Evolutionary conservation across 306 rosid species (phyloP), one percentile per base, ranked within the genome.

Genomic region (Dalbergia cochinchinensis): DNA sequence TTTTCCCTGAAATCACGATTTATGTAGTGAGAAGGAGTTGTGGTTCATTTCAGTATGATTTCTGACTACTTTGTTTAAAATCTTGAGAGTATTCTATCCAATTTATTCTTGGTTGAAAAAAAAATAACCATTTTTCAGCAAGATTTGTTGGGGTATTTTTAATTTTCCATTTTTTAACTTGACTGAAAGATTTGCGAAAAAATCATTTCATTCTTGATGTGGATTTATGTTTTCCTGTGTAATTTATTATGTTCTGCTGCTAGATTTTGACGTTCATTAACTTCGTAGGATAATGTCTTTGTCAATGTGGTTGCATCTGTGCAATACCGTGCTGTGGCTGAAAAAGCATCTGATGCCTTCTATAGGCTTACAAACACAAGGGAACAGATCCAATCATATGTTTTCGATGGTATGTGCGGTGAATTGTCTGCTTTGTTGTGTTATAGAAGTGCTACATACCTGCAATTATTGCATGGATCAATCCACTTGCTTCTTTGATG

Each of bases 381-480:
- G 85, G 83, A 69, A 41, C 95, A 90, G 86, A 89, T 92, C 82
- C 95, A 89, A 22, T 80, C 93, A 61, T 90, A 89, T 83, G 97
- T 89, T 73, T 92, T 86, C 70, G 91, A 89, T 80, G 97, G 95
- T 92, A 82, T 5, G 88, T 45, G 26, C 15, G 34, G 33, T 41
- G 47, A 47, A 7, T 44, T 78, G 66, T 72, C 69, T 55, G 62
- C 71, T 73, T 53, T 22, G 4, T 58, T 68, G 31, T 20, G 5
- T 61, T 74, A 41, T 42, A 62, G 19, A 76, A 50, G 75, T 47
- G 44, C 58, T 45, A 50, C 12, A 44, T 60, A 34, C 59, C 9
- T 51, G 65, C 11, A 73, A 54, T 64, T 54, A 35, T 64, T 6
- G 26, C 61, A 48, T n/a, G 63, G 64, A 37, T 67, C 4, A 65